Evolutionary conservation across 2,329 filamentous ascomycete genomes (phyloP).

Genomic region (Dactylonectria macrodidyma): DNA sequence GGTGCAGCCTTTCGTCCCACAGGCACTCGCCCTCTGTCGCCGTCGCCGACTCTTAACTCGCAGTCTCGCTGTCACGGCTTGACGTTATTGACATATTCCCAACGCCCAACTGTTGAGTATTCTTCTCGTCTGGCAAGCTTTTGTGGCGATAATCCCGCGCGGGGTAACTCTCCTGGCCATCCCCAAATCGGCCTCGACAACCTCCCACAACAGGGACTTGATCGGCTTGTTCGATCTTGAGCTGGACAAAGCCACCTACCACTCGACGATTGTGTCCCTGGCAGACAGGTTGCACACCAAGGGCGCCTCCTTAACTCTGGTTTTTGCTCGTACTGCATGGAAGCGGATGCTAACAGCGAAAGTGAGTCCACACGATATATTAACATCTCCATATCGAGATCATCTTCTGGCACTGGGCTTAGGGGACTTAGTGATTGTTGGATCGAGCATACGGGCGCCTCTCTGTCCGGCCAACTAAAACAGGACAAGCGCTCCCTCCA

Average conservation of each 20-base stretch:
- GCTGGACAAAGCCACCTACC: conserved; percentile 19
- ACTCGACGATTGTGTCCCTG: conserved; percentile 15
- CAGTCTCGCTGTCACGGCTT: conserved; percentile 29
- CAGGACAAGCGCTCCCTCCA: conserved; percentile 58
- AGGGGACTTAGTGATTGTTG: conserved; percentile 29
- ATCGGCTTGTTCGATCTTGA: conserved; percentile 27
- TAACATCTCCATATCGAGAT: conserved; percentile 18
- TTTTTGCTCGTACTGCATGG: conserved; percentile 15
- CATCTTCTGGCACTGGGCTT: conserved; percentile 6
- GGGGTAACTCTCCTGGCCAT: conserved; percentile 34
- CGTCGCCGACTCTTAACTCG: conserved; percentile 35
- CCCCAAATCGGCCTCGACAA: conserved; percentile 33
- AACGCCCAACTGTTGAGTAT: conserved; percentile 28
- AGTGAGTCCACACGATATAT: conserved; percentile 20
- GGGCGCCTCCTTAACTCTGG: conserved; percentile 8
- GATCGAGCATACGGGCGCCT: conserved; percentile 32
- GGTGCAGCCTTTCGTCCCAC: conserved; percentile 68
- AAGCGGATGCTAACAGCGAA: conserved; percentile 24
- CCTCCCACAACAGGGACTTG: conserved; percentile 24
- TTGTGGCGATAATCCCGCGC: conserved; percentile 42
- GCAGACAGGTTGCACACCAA: conserved; percentile 3
- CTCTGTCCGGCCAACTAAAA: conserved; percentile 38
- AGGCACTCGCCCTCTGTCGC: conserved; percentile 52
- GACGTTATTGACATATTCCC: conserved; percentile 26
- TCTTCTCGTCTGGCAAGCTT: conserved; percentile 38